A percentile compares a stretch with the other conserved stretches of the same genome.
Evolutionary conservation across 768 basidiomycete genomes (phyloP).

Genomic region (Terana coerulea): DNA sequence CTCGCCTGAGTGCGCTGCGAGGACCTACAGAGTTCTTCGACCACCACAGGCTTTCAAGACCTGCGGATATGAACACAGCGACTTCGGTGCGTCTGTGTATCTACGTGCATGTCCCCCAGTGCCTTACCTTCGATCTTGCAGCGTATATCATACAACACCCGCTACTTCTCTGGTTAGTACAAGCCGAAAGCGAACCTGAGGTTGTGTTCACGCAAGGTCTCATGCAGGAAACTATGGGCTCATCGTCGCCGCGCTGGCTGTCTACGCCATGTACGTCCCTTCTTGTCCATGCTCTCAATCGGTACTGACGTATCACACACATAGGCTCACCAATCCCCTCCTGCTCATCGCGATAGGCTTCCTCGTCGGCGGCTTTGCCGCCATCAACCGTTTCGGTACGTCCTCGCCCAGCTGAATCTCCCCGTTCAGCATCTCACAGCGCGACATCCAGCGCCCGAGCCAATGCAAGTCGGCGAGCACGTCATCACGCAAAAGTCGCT

Average conservation of each 20-base stretch:
- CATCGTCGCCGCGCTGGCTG: constrained; percentile 70
- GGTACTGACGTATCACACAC: constrained; percentile 3
- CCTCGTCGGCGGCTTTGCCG: constrained; percentile 86
- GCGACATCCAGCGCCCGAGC: constrained; percentile 62
- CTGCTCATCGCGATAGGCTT: constrained; percentile 83
- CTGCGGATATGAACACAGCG: constrained; percentile 76
- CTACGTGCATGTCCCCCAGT: background rate
- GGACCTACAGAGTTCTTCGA: constrained; percentile 81
- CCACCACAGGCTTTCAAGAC: constrained; percentile 76
- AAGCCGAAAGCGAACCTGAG: background rate
- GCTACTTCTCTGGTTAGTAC: constrained; percentile 71
- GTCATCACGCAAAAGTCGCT: constrained; percentile 86
- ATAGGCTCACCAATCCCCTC: constrained; percentile 74
- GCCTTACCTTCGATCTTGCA: constrained; percentile 26
- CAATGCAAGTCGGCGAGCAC: constrained; percentile 77
- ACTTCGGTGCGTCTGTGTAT: constrained; percentile 53
- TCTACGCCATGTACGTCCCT: constrained; percentile 75
- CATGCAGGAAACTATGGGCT: constrained; percentile 79
- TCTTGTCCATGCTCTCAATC: constrained; percentile 11
- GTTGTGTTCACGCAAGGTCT: background rate
- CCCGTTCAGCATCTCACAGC: background rate
- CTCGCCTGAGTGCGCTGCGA: constrained; percentile 71
- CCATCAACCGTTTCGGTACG: constrained; percentile 87
- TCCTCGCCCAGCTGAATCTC: constrained; percentile 7
- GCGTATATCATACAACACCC: constrained; percentile 94